A percentile compares a stretch with the other conserved stretches of the same genome.
phyloP scores from a whole-genome alignment of 306 rosid genomes.

The Amphicarpaea edgeworthii region DNA sequence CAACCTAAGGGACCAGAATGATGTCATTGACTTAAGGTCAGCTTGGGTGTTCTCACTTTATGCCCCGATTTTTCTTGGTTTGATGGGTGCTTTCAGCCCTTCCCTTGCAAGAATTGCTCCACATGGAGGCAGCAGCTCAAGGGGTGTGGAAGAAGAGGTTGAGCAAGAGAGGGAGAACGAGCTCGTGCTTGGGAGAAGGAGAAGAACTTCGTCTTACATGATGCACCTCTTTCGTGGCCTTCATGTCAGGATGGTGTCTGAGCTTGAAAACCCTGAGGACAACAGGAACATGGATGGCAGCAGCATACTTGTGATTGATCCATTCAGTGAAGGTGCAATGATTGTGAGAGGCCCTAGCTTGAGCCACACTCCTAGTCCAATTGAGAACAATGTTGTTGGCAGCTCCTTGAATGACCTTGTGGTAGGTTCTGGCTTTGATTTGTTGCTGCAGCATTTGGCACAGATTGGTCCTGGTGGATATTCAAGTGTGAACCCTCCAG shows the following conservation, averaged over 20 bases:
- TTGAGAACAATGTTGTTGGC: conserved; percentile 40
- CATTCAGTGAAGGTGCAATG: conserved; percentile 49
- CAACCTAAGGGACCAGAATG: conserved; percentile 39
- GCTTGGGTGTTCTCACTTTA: conserved; percentile 52
- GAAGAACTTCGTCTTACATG: conserved; percentile 44
- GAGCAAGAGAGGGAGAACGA: conserved; percentile 45
- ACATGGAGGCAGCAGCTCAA: conserved; percentile 29
- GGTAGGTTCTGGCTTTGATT: conserved; percentile 72
- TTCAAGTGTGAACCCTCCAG: conserved; percentile 75
- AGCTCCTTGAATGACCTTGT: conserved; percentile 74
- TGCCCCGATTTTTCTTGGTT: conserved; percentile 53
- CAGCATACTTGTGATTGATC: conserved; percentile 47
- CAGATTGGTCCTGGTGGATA: conserved; percentile 69
- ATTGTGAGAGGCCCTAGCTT: conserved; percentile 49
- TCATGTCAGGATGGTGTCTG: conserved; percentile 48
- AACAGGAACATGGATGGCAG: conserved; percentile 23
- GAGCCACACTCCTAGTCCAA: conserved; percentile 47
- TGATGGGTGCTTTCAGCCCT: conserved; percentile 54
- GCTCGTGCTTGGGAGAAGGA: conserved; percentile 46
- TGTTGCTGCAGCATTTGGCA: conserved; percentile 72
- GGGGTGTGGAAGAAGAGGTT: conserved; percentile 30
- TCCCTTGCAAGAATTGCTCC: conserved; percentile 42
- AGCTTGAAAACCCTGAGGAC: conserved; percentile 41
- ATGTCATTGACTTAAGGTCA: conserved; percentile 47
- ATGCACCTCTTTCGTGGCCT: conserved; percentile 46